Evolutionary conservation across 805 yeast species (phyloP).

Genomic region (Suhomyces xylopsoci): DNA sequence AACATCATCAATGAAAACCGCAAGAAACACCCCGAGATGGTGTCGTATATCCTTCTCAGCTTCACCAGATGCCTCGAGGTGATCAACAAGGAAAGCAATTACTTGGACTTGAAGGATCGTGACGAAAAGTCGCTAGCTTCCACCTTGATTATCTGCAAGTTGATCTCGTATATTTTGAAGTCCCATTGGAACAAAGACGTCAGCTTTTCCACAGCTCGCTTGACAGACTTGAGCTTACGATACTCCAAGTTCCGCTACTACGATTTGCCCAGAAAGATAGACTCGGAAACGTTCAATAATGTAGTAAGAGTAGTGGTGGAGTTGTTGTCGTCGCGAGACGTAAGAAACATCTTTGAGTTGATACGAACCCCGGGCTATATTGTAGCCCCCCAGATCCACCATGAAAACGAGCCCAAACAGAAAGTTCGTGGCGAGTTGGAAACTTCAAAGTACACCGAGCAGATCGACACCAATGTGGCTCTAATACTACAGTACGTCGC

Average conservation of each 20-base stretch:
- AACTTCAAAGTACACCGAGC: constrained; percentile 12
- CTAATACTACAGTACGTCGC: constrained; percentile 33
- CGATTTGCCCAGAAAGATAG: constrained; percentile 27
- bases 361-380: constrained; percentile 11
- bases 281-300: constrained; percentile 13
- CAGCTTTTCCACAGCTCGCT: constrained; percentile 10
- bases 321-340: constrained; percentile 29
- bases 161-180: constrained; percentile 28
- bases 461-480: constrained; percentile 34
- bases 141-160: constrained; percentile 29
- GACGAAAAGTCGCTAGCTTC: constrained; percentile 31
- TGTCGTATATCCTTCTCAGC: constrained; percentile 18
- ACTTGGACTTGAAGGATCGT: constrained; percentile 21
- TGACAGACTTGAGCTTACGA: constrained; percentile 11
- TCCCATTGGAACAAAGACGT: constrained; percentile 26
- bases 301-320: constrained; percentile 28
- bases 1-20: constrained; percentile 23
- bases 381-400: neutral
- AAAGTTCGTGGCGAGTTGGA: neutral
- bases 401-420: neutral
- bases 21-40: constrained; percentile 11
- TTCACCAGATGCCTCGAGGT: constrained; percentile 23
- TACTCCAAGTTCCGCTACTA: constrained; percentile 28
- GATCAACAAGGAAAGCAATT: constrained; percentile 22
- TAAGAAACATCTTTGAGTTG: constrained; percentile 25